Conservation (phyloP, 148 eudicot genomes). For the Heliamphora exappendiculata region DNA sequence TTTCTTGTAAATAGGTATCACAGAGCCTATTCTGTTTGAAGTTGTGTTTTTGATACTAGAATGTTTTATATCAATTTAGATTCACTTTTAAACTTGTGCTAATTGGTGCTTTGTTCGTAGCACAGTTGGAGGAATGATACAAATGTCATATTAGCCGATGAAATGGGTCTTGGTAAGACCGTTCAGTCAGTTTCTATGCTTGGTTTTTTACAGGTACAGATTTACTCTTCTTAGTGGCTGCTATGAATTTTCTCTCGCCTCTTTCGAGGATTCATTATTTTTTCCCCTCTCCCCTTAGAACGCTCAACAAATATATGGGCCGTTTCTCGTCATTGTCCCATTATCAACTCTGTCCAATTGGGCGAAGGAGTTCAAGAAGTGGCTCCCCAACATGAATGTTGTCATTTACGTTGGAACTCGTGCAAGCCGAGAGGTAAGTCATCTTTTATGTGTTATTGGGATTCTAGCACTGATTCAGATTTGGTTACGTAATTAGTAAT, state of each 20-base stretch:
- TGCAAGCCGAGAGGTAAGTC: conserved; percentile 90
- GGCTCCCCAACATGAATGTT: conserved; percentile 94
- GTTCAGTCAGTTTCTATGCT: conserved; percentile 99
- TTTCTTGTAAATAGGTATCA: conserved; percentile 91
- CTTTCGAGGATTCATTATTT: conserved; percentile 6
- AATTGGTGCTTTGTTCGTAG: conserved; percentile 10
- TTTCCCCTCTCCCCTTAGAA: conserved; percentile 55
- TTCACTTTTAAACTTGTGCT: conserved; percentile 11
- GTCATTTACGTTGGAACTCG: conserved; percentile 95
- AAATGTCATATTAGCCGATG: conserved; percentile 99
- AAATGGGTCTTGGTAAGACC: conserved; percentile 99
- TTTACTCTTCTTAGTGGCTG: neutral
- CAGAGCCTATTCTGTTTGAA: neutral
- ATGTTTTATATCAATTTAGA: neutral
- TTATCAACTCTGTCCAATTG: conserved; percentile 93
- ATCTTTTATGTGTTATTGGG: neutral
- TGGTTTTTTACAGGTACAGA: conserved; percentile 90
- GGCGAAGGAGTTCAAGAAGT: conserved; percentile 97
- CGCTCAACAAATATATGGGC: conserved; percentile 89
- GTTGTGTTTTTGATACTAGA: neutral
- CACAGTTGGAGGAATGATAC: conserved; percentile 99
- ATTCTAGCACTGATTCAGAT: neutral
- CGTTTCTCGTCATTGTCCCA: conserved; percentile 98
- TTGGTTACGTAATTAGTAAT: neutral
- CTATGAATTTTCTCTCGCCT: neutral